phyloP scores from a whole-genome alignment of 2,329 filamentous ascomycete genomes.

The Metarhizium robertsii region DNA sequence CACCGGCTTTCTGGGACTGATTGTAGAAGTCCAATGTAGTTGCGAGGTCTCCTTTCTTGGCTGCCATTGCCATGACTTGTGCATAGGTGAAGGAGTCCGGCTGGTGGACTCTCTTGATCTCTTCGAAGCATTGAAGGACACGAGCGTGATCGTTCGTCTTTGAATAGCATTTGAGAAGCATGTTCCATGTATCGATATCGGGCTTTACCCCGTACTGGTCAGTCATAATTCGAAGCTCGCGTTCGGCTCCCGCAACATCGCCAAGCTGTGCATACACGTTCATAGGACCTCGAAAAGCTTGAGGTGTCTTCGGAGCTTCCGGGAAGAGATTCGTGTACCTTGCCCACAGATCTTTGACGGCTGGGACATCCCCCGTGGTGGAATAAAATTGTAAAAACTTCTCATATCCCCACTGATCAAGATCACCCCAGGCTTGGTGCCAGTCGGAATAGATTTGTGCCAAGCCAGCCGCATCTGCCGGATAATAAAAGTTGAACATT shows the following conservation, averaged over 20 bases:
- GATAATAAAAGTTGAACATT: constrained; percentile 34
- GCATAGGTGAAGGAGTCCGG: constrained; percentile 60
- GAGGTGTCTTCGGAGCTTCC: constrained; percentile 21
- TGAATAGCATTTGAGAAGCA: constrained; percentile 61
- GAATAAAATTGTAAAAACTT: constrained; percentile 42
- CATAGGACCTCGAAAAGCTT: constrained; percentile 49
- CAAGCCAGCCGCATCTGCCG: constrained; percentile 29
- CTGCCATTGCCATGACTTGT: constrained; percentile 64
- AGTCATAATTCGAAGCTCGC: constrained; percentile 54
- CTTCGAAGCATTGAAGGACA: constrained; percentile 54
- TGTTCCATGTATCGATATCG: constrained; percentile 61
- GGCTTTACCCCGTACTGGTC: constrained; percentile 46
- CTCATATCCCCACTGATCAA: constrained; percentile 36
- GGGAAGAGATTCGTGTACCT: constrained; percentile 30
- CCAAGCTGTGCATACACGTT: constrained; percentile 63
- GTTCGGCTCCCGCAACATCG: constrained; percentile 48
- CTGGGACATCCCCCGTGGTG: constrained; percentile 33
- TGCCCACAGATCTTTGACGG: constrained; percentile 35
- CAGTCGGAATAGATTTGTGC: constrained; percentile 41
- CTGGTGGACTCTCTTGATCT: constrained; percentile 38
- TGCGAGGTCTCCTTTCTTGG: constrained; percentile 62
- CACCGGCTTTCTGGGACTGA: constrained; percentile 43
- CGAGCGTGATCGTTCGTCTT: constrained; percentile 58
- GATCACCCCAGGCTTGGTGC: constrained; percentile 27
- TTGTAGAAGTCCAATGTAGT: constrained; percentile 57